These are phyloP conservation scores for Aphanoascus verrucosus DNA, from an alignment of 2,329 filamentous ascomycete species.

Conservation along the genomic window DNA sequence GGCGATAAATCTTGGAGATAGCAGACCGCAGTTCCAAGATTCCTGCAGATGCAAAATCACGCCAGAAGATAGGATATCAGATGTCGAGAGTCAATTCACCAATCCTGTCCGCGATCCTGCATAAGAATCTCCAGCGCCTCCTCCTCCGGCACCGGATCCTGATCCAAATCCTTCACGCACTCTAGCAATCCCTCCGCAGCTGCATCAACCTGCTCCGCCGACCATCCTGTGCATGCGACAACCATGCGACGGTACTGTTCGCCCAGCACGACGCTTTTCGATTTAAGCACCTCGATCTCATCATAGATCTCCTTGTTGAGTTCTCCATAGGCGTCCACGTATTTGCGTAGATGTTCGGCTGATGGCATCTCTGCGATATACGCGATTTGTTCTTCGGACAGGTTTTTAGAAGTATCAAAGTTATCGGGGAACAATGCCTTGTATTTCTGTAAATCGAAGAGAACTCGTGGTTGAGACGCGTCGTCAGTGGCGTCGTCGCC, in stretches of 20 bases:
- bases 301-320: constrained; percentile 58
- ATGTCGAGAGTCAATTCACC: constrained; percentile 22
- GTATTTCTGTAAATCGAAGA: constrained; percentile 29
- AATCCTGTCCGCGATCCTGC: constrained; percentile 37
- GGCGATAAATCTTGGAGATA: neutral
- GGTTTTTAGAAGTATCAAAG: constrained; percentile 22
- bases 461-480: constrained; percentile 38
- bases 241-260: constrained; percentile 82
- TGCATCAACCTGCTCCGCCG: constrained; percentile 67
- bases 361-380: constrained; percentile 47
- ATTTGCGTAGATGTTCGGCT: constrained; percentile 51
- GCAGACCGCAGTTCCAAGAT: neutral
- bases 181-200: constrained; percentile 68
- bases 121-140: constrained; percentile 37
- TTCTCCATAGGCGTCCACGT: constrained; percentile 57
- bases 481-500: constrained; percentile 37
- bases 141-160: constrained; percentile 42
- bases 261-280: constrained; percentile 72
- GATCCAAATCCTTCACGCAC: constrained; percentile 69
- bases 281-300: constrained; percentile 60
- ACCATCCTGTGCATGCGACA: constrained; percentile 69
- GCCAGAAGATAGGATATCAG: neutral
- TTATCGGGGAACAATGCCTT: constrained; percentile 33
- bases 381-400: constrained; percentile 33
- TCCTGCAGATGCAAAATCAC: neutral